Percentiles rank a stretch among this genome's conserved stretches.
Evolutionary conservation across 371 early-diverging fungal genomes (phyloP).

Genomic region (Neoconidiobolus thromboides): DNA sequence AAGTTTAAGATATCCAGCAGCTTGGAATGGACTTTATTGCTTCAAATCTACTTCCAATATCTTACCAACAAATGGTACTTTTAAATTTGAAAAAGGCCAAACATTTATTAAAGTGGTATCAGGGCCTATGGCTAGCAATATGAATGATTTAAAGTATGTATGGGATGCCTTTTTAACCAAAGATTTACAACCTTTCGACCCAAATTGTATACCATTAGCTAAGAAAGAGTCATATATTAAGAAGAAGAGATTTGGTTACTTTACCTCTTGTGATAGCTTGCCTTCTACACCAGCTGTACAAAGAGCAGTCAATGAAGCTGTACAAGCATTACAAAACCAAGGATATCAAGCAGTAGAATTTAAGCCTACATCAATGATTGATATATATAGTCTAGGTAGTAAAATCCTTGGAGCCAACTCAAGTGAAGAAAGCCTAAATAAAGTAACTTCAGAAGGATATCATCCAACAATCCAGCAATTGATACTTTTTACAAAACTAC

Average conservation of each 20-base stretch:
- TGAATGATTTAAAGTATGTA: not conserved
- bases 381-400: not conserved
- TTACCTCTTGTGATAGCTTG: not conserved
- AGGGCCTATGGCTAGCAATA: slow-evolving; percentile 3
- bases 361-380: not conserved
- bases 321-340: not conserved
- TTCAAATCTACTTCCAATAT: too few relatives aligned
- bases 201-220: not conserved
- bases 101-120: not conserved
- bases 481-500: not conserved
- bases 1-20: slow-evolving; percentile 5
- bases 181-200: not conserved
- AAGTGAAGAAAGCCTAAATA: not conserved
- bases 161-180: not conserved
- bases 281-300: slow-evolving; percentile 4
- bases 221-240: not conserved
- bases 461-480: not conserved
- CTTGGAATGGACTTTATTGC: not conserved
- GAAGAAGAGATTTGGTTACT: slow-evolving; percentile 4
- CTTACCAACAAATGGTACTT: not conserved
- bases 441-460: not conserved
- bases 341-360: not conserved
- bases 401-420: not conserved
- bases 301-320: not conserved
- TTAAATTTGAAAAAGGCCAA: not conserved